Base-by-base conservation (phyloP, 495 filamentous ascomycete species). In the Elaphomyces granulatus region DNA sequence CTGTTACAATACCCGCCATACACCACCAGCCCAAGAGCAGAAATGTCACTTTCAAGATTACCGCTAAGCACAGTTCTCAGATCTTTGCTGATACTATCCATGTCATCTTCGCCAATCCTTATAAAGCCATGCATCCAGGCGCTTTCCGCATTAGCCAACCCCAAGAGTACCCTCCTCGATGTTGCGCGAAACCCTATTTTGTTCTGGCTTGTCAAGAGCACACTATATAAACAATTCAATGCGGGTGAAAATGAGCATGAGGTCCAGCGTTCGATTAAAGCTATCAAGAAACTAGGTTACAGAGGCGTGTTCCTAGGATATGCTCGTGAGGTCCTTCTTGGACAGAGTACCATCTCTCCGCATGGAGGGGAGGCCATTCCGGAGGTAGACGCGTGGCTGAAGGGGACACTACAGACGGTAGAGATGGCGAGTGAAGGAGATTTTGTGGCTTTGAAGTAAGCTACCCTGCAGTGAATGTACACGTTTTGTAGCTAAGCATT, bases 401-500 rank as follows among this genome's bases (percentile, higher is more conserved):
- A 74, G 28, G 83, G 84, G 3, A 83, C 81, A 3, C 46, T 87
- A 38, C 72, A 80, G 45, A 90, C 85, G 0, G 77, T 95, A 4
- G 63, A 71, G 12, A 77, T 92, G 61, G 72, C 81, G 0, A 65
- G 70, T 28, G 65, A 72, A 4, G 83, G 81, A 4, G 87, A 94
- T 50, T 94, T 87, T 51, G 77, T 94, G 20, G 87, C 83, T 2
- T 57, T 94, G 40, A 96, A 96, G 68, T 78, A 64, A 51, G 68
- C 52, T 37, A 32, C 40, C 38, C 33, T 17, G 18, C 26, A 20
- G 8, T 30, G 14, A 1, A 20, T 16, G 21, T 26, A 23, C 20
- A 44, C 20, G 4, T 18, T 40, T 14, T 35, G 32, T 38, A 40
- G 46, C 43, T 38, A 39, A 44, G 19, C 8, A n/a, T 17, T 28